A percentile compares a stretch with the other conserved stretches of the same genome.
Evolutionary conservation across 768 basidiomycete species (phyloP).

Genomic region (Naganishia onofrii): DNA sequence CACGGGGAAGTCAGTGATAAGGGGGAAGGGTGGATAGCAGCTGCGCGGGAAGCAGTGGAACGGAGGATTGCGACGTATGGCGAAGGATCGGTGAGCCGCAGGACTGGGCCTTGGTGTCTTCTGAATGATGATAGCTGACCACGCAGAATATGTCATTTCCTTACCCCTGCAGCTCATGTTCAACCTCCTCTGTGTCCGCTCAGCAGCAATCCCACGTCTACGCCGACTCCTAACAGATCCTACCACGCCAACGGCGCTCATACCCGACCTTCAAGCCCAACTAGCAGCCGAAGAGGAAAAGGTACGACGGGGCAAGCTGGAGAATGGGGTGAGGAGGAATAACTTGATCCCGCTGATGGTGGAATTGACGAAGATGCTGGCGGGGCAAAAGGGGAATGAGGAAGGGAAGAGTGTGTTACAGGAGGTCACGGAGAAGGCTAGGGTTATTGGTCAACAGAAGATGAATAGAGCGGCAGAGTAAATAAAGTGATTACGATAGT

Average conservation of each 20-base stretch:
- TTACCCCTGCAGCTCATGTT: conserved; percentile 72
- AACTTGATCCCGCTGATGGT: conserved; percentile 48
- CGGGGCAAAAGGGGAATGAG: conserved; percentile 38
- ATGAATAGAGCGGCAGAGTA: conserved; percentile 54
- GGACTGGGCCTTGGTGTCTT: background rate
- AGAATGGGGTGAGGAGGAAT: conserved; percentile 46
- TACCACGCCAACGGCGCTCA: conserved; percentile 27
- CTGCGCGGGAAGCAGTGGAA: conserved; percentile 81
- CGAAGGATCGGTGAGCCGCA: conserved; percentile 68
- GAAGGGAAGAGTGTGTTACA: conserved; percentile 54
- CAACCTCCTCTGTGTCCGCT: conserved; percentile 80
- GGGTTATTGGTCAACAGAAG: conserved; percentile 69
- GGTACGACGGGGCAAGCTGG: conserved; percentile 35
- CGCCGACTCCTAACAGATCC: conserved; percentile 60
- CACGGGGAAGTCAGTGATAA: conserved; percentile 67
- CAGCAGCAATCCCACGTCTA: conserved; percentile 72
- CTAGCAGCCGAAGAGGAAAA: conserved; percentile 43
- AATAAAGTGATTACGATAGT: background rate
- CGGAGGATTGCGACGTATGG: conserved; percentile 87
- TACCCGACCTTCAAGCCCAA: conserved; percentile 35
- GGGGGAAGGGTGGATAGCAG: conserved; percentile 78
- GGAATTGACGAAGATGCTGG: conserved; percentile 42
- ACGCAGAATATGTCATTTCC: background rate
- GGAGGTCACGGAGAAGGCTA: conserved; percentile 55
- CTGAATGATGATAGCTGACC: no score